phyloP scores from a whole-genome alignment of 306 rosid genomes.

The Ammopiptanthus mongolicus region DNA sequence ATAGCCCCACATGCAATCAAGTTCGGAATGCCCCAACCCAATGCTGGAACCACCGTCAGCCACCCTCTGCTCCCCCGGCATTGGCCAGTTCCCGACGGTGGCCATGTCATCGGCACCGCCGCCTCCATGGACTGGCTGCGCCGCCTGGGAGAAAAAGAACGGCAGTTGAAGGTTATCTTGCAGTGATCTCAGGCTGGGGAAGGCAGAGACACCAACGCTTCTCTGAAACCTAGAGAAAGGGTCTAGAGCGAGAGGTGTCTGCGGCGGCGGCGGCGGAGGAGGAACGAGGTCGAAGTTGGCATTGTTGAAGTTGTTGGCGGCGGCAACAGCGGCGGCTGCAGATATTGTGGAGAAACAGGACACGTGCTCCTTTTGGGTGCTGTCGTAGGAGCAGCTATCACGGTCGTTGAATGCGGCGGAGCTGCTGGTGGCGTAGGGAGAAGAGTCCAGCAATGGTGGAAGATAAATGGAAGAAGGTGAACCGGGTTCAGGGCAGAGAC shows the following conservation, averaged over 20 bases:
- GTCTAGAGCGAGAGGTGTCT: not conserved
- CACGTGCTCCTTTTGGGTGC: constrained; percentile 91
- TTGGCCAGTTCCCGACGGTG: constrained; percentile 38
- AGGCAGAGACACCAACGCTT: constrained; percentile 54
- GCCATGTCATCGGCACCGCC: constrained; percentile 17
- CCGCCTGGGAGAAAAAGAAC: constrained; percentile 32
- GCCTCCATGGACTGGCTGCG: constrained; percentile 18
- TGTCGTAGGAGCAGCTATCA: constrained; percentile 49
- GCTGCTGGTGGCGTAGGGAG: constrained; percentile 34
- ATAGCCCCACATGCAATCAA: constrained; percentile 88
- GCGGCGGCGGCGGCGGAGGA: constrained; percentile 8
- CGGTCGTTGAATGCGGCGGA: constrained; percentile 32
- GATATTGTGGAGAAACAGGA: constrained; percentile 98
- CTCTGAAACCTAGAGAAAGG: constrained; percentile 39
- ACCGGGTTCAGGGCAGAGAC: constrained; percentile 57
- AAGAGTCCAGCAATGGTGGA: constrained; percentile 83
- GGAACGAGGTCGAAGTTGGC: constrained; percentile 30
- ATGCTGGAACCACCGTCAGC: not conserved
- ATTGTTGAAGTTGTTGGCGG: constrained; percentile 17
- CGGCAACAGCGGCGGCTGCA: constrained; percentile 17
- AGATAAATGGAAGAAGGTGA: constrained; percentile 83
- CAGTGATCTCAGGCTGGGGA: constrained; percentile 76
- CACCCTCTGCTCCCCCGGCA: constrained; percentile 38
- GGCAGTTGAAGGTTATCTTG: constrained; percentile 89
- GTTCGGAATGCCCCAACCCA: constrained; percentile 45